A percentile compares a stretch with the other conserved stretches of the same genome.
These are phyloP conservation scores for Apophysomyces elegans DNA, from an alignment of 371 early-diverging fungal genomes.

Conservation along the genomic window DNA sequence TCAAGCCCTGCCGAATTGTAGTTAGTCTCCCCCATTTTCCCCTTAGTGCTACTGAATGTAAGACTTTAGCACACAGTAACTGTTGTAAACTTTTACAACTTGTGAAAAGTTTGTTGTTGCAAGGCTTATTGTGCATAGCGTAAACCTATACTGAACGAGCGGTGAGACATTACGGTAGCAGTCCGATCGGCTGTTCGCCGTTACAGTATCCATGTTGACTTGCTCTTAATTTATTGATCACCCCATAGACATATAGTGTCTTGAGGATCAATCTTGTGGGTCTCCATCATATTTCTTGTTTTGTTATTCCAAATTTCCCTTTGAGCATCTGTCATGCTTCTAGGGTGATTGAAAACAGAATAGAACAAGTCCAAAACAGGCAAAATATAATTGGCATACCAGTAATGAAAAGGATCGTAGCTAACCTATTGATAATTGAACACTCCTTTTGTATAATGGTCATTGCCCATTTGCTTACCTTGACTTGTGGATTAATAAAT, in stretches of 20 bases:
- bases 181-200: too few relatives aligned
- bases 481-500: slow-evolving; percentile 29
- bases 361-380: slow-evolving; percentile 18
- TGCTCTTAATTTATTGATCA: background rate
- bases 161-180: too few relatives aligned
- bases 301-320: slow-evolving; percentile 15
- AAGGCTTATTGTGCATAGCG: too few relatives aligned
- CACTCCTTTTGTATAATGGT: background rate
- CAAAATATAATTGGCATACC: slow-evolving; percentile 25
- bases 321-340: slow-evolving; percentile 6
- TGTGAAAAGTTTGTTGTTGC: too few relatives aligned
- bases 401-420: slow-evolving; percentile 33
- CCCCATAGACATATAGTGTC: slow-evolving; percentile 2
- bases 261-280: background rate
- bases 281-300: background rate
- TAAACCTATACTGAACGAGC: too few relatives aligned
- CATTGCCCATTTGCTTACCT: slow-evolving; percentile 16
- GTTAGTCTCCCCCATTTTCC: too few relatives aligned
- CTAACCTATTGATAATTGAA: slow-evolving; percentile 19
- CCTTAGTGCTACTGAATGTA: too few relatives aligned
- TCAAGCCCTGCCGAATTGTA: too few relatives aligned
- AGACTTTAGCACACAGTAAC: too few relatives aligned
- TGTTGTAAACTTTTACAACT: too few relatives aligned
- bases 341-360: slow-evolving; percentile 14
- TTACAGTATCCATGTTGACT: background rate